Percentiles rank a stretch among this genome's conserved stretches.
Conservation (phyloP, 2,329 filamentous ascomycete genomes). For the Leptosphaerulina australis region DNA sequence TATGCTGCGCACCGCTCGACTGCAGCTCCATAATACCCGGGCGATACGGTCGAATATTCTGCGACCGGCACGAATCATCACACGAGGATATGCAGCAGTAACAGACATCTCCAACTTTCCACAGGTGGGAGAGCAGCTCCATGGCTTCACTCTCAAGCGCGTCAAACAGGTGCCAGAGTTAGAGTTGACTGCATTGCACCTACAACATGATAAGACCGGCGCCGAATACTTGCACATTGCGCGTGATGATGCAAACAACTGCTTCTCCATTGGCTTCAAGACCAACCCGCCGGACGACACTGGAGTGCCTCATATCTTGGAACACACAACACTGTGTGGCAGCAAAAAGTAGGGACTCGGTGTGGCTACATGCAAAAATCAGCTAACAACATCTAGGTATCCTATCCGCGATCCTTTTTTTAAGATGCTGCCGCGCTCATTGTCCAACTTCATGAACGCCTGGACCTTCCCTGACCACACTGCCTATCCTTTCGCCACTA, state of each 20-base stretch:
- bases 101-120: constrained; percentile 79
- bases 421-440: constrained; percentile 96
- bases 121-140: constrained; percentile 79
- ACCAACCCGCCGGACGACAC: constrained; percentile 97
- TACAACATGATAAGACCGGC: constrained; percentile 93
- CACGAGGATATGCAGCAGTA: constrained; percentile 64
- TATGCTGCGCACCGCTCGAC: constrained; percentile 48
- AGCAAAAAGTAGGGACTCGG: constrained; percentile 74
- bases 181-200: constrained; percentile 85
- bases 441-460: constrained; percentile 99
- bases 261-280: constrained; percentile 99
- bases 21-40: constrained; percentile 35
- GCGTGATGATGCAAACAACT: constrained; percentile 96
- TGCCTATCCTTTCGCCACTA: constrained; percentile 97
- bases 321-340: constrained; percentile 95
- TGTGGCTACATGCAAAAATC: neutral
- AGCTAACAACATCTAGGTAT: constrained; percentile 62
- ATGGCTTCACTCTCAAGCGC: constrained; percentile 90
- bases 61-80: constrained; percentile 18
- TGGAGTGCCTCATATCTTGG: constrained; percentile 93
- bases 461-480: constrained; percentile 97
- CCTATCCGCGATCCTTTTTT: constrained; percentile 99
- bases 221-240: constrained; percentile 96
- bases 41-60: constrained; percentile 12
- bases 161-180: constrained; percentile 93